Conservation (phyloP, 257 asterid species). For the Solanum piurae region DNA sequence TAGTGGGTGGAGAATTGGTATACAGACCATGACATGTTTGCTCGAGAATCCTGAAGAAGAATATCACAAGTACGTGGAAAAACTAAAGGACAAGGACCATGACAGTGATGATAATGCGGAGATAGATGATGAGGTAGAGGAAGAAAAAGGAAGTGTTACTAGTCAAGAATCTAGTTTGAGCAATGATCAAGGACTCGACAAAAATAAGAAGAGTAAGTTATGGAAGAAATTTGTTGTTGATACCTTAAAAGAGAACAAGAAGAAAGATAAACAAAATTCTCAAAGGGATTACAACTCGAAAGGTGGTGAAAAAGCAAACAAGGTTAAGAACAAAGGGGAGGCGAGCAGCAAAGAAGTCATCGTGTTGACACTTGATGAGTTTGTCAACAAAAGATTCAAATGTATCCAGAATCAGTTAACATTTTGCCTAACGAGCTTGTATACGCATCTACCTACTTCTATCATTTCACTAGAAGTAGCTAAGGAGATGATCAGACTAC, state of each 20-base stretch:
- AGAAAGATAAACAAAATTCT: neutral
- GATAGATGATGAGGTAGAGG: neutral
- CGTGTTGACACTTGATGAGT: constrained; percentile 36
- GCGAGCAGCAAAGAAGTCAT: neutral
- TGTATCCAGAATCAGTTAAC: neutral
- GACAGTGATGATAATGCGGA: constrained; percentile 1
- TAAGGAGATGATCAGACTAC: constrained; percentile 12
- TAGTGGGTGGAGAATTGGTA: constrained; percentile 29
- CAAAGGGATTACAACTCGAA: neutral
- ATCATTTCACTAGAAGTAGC: constrained; percentile 17
- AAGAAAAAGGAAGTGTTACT: neutral
- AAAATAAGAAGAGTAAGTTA: neutral
- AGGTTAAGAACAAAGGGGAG: neutral
- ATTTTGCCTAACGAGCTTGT: constrained; percentile 19
- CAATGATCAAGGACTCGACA: neutral
- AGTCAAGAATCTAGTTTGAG: neutral
- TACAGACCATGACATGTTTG: constrained; percentile 18
- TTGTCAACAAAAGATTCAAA: constrained; percentile 7
- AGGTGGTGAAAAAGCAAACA: neutral
- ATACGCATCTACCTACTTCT: constrained; percentile 34
- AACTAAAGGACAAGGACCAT: neutral
- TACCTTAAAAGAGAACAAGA: constrained; percentile 9
- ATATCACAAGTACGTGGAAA: constrained; percentile 9
- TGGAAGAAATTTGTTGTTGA: constrained; percentile 19
- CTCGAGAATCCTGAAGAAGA: constrained; percentile 26